Evolutionary conservation across 371 early-diverging fungal genomes (phyloP).

Genomic region (Blakeslea trispora): DNA sequence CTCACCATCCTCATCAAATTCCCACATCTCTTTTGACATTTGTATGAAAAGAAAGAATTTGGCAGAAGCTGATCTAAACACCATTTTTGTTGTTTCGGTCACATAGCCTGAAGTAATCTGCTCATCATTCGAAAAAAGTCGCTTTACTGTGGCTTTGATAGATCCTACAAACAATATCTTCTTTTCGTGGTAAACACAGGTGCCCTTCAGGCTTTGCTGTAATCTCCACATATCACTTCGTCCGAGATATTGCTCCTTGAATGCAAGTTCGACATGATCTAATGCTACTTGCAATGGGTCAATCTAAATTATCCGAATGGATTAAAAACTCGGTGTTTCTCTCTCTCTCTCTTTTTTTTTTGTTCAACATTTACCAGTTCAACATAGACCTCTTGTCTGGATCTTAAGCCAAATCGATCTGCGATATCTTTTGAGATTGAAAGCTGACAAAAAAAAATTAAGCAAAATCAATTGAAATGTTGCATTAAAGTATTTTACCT

Average conservation of each 20-base stretch:
- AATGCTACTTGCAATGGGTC: slow-evolving; percentile 66
- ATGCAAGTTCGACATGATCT: slow-evolving; percentile 84
- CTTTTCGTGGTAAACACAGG: slow-evolving; percentile 80
- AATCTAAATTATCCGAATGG: no score
- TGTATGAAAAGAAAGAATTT: slow-evolving; percentile 93
- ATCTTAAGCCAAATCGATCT: slow-evolving; percentile 43
- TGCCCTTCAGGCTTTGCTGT: slow-evolving; percentile 69
- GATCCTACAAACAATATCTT: slow-evolving; percentile 70
- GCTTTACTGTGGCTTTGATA: slow-evolving; percentile 87
- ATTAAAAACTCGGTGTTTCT: slow-evolving; percentile 25
- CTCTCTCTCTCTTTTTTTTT: slow-evolving; percentile 29
- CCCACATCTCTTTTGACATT: slow-evolving; percentile 96
- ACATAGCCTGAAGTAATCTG: slow-evolving; percentile 70
- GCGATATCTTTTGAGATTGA: slow-evolving; percentile 49
- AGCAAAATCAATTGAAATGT: no score
- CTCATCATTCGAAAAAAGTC: slow-evolving; percentile 67
- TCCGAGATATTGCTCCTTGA: slow-evolving; percentile 92
- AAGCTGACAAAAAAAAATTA: slow-evolving; percentile 19
- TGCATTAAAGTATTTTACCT: slow-evolving; percentile 41
- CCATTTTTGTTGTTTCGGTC: slow-evolving; percentile 74
- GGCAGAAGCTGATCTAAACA: slow-evolving; percentile 95
- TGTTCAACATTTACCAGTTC: slow-evolving; percentile 64
- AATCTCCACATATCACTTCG: slow-evolving; percentile 95
- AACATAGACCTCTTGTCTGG: slow-evolving; percentile 66
- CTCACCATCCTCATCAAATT: slow-evolving; percentile 95